Conservation (phyloP, 345 rosid genomes). For the Hibiscus mutabilis region DNA sequence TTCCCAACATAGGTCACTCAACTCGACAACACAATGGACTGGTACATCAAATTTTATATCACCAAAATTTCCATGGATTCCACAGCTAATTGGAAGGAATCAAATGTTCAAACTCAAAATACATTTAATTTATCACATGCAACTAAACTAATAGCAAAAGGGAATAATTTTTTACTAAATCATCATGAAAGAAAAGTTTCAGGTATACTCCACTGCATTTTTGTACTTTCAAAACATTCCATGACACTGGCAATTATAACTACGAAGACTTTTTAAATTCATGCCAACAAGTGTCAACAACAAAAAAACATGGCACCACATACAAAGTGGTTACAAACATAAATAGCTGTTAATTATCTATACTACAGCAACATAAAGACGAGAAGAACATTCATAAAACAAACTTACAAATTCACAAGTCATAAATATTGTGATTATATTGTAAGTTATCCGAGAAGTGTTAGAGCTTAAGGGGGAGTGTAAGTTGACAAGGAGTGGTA, state of each 20-base stretch:
- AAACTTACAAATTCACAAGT: no score
- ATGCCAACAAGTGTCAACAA: background rate
- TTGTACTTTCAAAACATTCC: background rate
- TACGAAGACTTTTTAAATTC: background rate
- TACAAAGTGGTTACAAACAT: background rate
- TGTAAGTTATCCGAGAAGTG: no score
- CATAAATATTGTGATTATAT: no score
- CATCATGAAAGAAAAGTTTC: background rate
- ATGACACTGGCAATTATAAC: background rate
- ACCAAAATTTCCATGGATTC: background rate
- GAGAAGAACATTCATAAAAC: no score
- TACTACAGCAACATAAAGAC: background rate
- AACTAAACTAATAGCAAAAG: background rate
- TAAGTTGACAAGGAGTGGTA: no score
- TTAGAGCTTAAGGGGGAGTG: no score
- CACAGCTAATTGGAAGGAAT: background rate
- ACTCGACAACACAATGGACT: background rate
- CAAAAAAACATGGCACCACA: background rate
- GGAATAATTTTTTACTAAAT: background rate
- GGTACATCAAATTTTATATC: background rate
- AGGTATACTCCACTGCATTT: background rate
- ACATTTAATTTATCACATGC: background rate
- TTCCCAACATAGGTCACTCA: background rate
- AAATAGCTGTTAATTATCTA: background rate
- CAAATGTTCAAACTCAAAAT: background rate